Evolutionary conservation across 169 alveolate species (phyloP).

Genomic region (Babesia bovis): DNA sequence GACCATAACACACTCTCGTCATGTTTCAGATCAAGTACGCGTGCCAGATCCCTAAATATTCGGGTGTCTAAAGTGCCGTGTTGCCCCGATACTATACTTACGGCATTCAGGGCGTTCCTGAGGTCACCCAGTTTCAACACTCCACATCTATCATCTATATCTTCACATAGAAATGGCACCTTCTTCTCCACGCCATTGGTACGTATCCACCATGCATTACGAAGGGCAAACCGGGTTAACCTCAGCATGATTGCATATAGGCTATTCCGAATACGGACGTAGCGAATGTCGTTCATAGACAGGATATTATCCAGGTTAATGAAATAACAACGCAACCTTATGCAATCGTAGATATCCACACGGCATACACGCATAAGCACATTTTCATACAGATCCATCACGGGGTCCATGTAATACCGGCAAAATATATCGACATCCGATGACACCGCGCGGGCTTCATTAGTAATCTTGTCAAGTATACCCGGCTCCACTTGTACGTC

Average conservation of each 20-base stretch:
- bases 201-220: constrained; percentile 65
- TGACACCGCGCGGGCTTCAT: neutral
- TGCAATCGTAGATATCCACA: constrained; percentile 39
- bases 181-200: constrained; percentile 4
- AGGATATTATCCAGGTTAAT: constrained; percentile 41
- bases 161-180: constrained; percentile 38
- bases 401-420: constrained; percentile 45
- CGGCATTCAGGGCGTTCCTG: constrained; percentile 5
- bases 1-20: constrained; percentile 26
- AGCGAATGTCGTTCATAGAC: constrained; percentile 4
- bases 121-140: constrained; percentile 10
- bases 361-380: constrained; percentile 34
- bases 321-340: constrained; percentile 38
- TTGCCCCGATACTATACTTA: constrained; percentile 20
- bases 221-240: constrained; percentile 36
- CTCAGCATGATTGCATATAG: constrained; percentile 30
- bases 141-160: neutral
- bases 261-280: constrained; percentile 35
- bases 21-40: constrained; percentile 6
- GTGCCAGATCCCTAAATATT: constrained; percentile 7
- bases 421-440: constrained; percentile 30
- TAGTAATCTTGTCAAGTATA: neutral
- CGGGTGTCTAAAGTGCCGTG: constrained; percentile 11
- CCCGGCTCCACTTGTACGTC: neutral
- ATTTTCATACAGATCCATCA: constrained; percentile 32